Evolutionary conservation across 2,329 filamentous ascomycete genomes (phyloP), one percentile per base, ranked within the genome.

Genomic region (Stachybotrys chlorohalonatus): DNA sequence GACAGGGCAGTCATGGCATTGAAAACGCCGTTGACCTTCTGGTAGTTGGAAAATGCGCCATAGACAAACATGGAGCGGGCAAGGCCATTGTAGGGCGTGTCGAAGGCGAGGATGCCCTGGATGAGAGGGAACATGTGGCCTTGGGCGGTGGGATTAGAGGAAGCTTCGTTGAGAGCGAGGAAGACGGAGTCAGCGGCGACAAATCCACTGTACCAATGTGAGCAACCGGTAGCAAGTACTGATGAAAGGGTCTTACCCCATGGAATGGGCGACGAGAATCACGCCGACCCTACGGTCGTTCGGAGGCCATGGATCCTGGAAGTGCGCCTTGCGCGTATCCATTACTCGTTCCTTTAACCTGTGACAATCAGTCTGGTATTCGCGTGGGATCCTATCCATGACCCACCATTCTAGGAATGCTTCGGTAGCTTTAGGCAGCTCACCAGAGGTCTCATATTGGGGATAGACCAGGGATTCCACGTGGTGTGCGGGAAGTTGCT

Each of bases 331-430:
- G 57, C 78, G 70, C 15, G 93, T 75, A 51, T 92, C 87, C 67
- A 93, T 90, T 45, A 95, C 88, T 59, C 84, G 84, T 65, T 91
- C 85, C 63, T 89, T 87, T 50, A 95, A 78, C 87, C 86, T 89
- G 49, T 1, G 3, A 2, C 1, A 2, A 16, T 62, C 15, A 56
- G 51, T 2, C 7, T 6, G 1, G 2, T 49, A 13, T 4, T 9
- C 13, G 13, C 6, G 13, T 42, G 11, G 46, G 24, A 42, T 53
- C 11, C 17, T 49, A 6, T 5, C 2, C 9, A 31, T 13, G 1
- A 4, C 13, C 31, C 64, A 77, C 77, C 78, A 81, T 66, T 68
- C 71, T 6, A 79, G 62, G 31, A 81, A 78, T 1, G 69, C 69
- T 6, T 67, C 66, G 1, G 75, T 70, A 57, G 75, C 76, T 55